Base-by-base conservation (phyloP, 1,284 basidiomycete genomes). In the Fomes fomentarius region DNA sequence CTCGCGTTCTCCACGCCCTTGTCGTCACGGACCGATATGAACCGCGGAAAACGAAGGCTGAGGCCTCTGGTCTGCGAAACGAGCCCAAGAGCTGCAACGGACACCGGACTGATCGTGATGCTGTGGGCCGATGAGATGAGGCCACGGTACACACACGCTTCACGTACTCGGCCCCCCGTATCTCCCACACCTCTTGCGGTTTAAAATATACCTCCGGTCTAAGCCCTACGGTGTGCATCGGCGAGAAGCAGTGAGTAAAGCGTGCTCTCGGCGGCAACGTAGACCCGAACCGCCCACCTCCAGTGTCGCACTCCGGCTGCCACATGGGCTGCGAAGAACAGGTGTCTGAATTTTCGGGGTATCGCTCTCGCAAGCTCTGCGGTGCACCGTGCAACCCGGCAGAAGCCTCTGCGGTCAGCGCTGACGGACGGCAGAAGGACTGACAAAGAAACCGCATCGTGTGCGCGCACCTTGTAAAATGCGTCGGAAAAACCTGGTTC, bases 111-210 rank as follows among this genome's bases (percentile, higher is more conserved):
- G 37, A 94, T 72, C 0, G 95, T 96, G 60, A 96, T 83, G 67
- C 91, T 93, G 61, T 19, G 52, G 31, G 48, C 37, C 45, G 38
- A 53, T 52, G 35, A 52, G 54, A 35, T 25, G 22, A 46, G 28
- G 21, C 21, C 28, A 19, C 37, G 33, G 26, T 35, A 24, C 22
- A 22, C 25, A 25, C 5, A 25, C 17, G 21, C 43, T n/a, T 28
- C 35, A 71, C 81, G 71, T 65, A 93, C 90, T 96, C 93, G 48
- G 95, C 94, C 17, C 93, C 93, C 21, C 91, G 82, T 56, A 97
- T 89, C 73, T 96, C 93, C 93, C 94, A 96, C 30, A 95, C 91
- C 69, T 96, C 92, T 53, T 76, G 75, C 4, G 95, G 94, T 60
- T 81, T 80, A 71, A 96, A 95, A 78, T 91, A 96, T 3, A 95